Percentiles rank a stretch among this genome's conserved stretches.
These are phyloP conservation scores for Rhodotorula paludigena DNA, from an alignment of 768 basidiomycete species.

Conservation along the genomic window DNA sequence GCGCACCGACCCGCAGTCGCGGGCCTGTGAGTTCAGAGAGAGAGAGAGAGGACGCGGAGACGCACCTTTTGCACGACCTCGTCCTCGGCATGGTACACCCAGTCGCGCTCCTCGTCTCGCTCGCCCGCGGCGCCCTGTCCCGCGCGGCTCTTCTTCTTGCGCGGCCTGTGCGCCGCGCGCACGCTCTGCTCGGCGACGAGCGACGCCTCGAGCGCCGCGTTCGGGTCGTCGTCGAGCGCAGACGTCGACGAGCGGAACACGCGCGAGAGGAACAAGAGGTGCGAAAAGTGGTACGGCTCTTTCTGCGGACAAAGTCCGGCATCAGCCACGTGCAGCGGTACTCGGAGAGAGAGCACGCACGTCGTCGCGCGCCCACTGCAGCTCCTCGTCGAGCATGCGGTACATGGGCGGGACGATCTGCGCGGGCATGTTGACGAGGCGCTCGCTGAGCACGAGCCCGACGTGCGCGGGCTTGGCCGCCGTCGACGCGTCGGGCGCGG, in stretches of 20 bases:
- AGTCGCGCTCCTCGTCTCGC: conserved; percentile 55
- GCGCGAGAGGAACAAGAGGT: conserved; percentile 44
- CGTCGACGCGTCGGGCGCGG: conserved; percentile 27
- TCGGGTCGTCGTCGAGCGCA: conserved; percentile 64
- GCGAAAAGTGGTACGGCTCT: conserved; percentile 41
- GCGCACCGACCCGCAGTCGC: not conserved
- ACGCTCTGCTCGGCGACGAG: conserved; percentile 33
- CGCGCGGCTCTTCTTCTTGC: conserved; percentile 38
- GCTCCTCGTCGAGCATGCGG: conserved; percentile 75
- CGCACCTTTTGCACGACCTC: conserved; percentile 63
- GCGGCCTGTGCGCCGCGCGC: conserved; percentile 45
- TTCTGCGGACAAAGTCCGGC: not conserved
- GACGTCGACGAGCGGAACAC: conserved; percentile 49
- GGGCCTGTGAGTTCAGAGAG: not conserved
- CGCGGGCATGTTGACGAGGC: conserved; percentile 91
- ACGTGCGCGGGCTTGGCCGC: conserved; percentile 49
- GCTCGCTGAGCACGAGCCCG: conserved; percentile 78
- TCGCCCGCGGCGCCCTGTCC: conserved; percentile 48
- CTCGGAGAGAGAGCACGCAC: conserved; percentile 47
- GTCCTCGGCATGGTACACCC: conserved; percentile 83
- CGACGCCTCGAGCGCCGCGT: conserved; percentile 50
- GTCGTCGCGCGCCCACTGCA: conserved; percentile 65
- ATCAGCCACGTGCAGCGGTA: not conserved
- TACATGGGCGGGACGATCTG: conserved; percentile 91
- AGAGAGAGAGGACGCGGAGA: not conserved